Evolutionary conservation across 352 stramenopile genomes (phyloP).

Genomic region (Phytophthora cactorum): DNA sequence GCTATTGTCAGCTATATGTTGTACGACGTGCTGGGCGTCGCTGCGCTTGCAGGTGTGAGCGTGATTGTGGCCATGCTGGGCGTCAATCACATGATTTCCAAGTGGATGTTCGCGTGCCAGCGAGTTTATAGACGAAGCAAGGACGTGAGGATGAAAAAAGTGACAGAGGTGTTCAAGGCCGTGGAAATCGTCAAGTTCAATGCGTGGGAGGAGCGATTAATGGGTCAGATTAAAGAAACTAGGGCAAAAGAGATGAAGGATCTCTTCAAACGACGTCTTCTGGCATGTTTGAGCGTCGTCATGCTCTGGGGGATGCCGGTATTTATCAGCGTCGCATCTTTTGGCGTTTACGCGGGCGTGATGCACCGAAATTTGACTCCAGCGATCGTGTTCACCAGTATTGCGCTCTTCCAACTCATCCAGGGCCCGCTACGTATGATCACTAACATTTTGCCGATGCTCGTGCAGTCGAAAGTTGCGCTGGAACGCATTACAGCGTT

Average conservation of each 20-base stretch:
- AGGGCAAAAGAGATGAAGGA: conserved; percentile 43
- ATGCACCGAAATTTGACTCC: conserved; percentile 89
- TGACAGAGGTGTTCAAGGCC: conserved; percentile 66
- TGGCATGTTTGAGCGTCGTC: conserved; percentile 42
- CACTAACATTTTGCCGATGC: conserved; percentile 55
- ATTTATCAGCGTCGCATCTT: conserved; percentile 54
- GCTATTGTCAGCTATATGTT: conserved; percentile 51
- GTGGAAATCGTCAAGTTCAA: conserved; percentile 96
- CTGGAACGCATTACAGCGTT: conserved; percentile 80
- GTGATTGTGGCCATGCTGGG: conserved; percentile 47
- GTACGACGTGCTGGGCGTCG: conserved; percentile 46
- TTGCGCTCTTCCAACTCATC: conserved; percentile 84
- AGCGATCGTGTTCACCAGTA: conserved; percentile 67
- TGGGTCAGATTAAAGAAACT: conserved; percentile 52
- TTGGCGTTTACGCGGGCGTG: conserved; percentile 48
- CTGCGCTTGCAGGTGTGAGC: conserved; percentile 45
- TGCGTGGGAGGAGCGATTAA: conserved; percentile 89
- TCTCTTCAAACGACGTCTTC: conserved; percentile 35
- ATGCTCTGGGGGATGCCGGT: conserved; percentile 57
- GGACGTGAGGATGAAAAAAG: conserved; percentile 60
- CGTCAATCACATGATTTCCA: conserved; percentile 45
- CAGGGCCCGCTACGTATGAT: conserved; percentile 57
- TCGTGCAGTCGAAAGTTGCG: conserved; percentile 87
- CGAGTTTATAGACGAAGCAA: conserved; percentile 42
- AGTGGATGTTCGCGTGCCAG: conserved; percentile 38